Conservation (phyloP, 2,329 filamentous ascomycete genomes). For the Neurospora crassa region DNA sequence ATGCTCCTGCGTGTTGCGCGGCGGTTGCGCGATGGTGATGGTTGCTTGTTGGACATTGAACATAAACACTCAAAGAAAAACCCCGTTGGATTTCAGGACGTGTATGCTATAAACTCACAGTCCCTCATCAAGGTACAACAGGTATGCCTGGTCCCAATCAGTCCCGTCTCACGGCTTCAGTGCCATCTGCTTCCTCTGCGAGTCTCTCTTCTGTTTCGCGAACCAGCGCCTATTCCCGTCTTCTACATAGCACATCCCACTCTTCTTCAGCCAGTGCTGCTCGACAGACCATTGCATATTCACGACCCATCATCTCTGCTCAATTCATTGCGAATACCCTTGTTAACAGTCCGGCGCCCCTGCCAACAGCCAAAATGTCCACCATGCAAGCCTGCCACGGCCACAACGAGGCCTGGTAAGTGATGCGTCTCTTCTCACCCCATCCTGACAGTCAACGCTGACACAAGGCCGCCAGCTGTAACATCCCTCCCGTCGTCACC, state of each 20-base stretch:
- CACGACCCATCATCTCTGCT: not conserved
- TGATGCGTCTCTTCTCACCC: not conserved
- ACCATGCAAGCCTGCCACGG: slow-evolving; percentile 26
- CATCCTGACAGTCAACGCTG: not conserved
- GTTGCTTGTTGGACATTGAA: not conserved
- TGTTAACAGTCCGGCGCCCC: not conserved
- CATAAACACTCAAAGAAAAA: not conserved
- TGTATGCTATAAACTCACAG: not conserved
- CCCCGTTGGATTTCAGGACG: not conserved
- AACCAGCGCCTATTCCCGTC: slow-evolving; percentile 8
- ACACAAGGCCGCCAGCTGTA: slow-evolving; percentile 28
- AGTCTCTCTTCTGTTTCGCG: not conserved
- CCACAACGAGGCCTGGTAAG: slow-evolving; percentile 24
- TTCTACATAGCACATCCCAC: slow-evolving; percentile 7
- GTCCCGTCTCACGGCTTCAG: slow-evolving; percentile 9
- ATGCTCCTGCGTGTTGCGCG: not conserved
- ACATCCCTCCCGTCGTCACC: slow-evolving; percentile 35
- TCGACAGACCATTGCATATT: not conserved
- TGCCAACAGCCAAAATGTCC: slow-evolving; percentile 21
- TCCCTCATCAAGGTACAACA: not conserved
- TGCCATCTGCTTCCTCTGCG: slow-evolving; percentile 6
- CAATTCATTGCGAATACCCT: not conserved
- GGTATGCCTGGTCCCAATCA: slow-evolving; percentile 13
- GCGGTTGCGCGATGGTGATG: not conserved
- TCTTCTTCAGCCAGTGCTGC: not conserved